These are phyloP conservation scores for Physcomitrellopsis africana DNA, from an alignment of 225 moss, liverwort and hornwort species.

Conservation along the genomic window DNA sequence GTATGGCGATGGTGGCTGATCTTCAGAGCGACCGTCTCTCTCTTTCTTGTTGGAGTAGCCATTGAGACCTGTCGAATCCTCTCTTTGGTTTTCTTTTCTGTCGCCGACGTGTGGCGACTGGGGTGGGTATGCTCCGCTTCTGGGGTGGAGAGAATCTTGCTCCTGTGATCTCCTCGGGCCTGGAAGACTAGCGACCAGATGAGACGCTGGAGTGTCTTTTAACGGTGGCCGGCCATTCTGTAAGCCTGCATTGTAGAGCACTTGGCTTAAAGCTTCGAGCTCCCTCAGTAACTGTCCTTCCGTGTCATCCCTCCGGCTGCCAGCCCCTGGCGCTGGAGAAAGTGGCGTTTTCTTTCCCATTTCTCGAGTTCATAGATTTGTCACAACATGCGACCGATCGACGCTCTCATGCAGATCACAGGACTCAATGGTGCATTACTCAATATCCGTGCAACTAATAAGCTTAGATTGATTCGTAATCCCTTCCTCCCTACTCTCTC, in stretches of 20 bases:
- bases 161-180: conserved; percentile 35
- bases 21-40: conserved; percentile 17
- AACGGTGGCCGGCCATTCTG: conserved; percentile 35
- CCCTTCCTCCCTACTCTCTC: no score
- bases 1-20: conserved; percentile 33
- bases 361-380: conserved; percentile 30
- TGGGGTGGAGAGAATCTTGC: not conserved
- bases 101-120: conserved; percentile 20
- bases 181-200: conserved; percentile 25
- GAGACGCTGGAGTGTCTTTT: conserved; percentile 41
- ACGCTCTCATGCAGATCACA: no score
- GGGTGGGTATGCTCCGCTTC: no score
- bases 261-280: conserved; percentile 52
- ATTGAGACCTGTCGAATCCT: conserved; percentile 21
- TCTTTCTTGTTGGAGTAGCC: conserved; percentile 21
- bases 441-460: no score
- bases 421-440: no score
- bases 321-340: conserved; percentile 41
- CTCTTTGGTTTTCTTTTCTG: conserved; percentile 19
- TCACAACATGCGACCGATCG: no score
- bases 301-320: conserved; percentile 36
- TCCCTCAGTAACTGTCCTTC: conserved; percentile 53
- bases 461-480: no score
- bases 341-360: conserved; percentile 50
- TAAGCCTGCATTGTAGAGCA: conserved; percentile 48